Percentiles rank a stretch among this genome's conserved stretches.
Conservation (phyloP, 305 asterid genomes). For the Solanum aculeatissimum region DNA sequence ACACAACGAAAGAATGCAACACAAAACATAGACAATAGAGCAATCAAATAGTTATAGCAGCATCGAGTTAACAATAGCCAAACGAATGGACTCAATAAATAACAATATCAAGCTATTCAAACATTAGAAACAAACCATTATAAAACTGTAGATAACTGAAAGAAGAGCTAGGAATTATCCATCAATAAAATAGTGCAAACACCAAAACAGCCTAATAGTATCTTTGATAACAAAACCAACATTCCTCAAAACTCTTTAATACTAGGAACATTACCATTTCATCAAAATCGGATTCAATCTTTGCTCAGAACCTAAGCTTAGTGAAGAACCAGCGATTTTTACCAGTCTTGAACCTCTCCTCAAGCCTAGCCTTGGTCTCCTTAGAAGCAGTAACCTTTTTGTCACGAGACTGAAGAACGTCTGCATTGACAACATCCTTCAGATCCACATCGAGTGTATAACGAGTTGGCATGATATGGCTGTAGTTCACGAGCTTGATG, state of each 20-base stretch:
- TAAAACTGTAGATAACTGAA: not conserved
- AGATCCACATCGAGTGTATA: slow-evolving; percentile 33
- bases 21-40: not conserved
- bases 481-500: slow-evolving; percentile 28
- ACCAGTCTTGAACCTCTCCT: slow-evolving; percentile 31
- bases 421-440: slow-evolving; percentile 14
- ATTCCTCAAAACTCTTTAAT: not conserved
- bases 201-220: not conserved
- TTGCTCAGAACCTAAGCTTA: slow-evolving; percentile 22
- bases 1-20: no score
- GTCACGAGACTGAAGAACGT: slow-evolving; percentile 13
- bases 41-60: not conserved
- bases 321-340: slow-evolving; percentile 33
- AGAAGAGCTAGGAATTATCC: not conserved
- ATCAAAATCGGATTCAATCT: not conserved
- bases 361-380: slow-evolving; percentile 20
- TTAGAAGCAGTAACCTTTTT: slow-evolving; percentile 22
- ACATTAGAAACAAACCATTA: not conserved
- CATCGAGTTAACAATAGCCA: not conserved
- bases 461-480: slow-evolving; percentile 30
- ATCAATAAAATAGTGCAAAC: not conserved
- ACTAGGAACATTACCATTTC: not conserved
- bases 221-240: not conserved
- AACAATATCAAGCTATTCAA: not conserved
- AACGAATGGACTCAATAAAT: no score